These are phyloP conservation scores for Fusarium sp. DNA, from an alignment of 2,329 filamentous ascomycete species.

Conservation along the genomic window DNA sequence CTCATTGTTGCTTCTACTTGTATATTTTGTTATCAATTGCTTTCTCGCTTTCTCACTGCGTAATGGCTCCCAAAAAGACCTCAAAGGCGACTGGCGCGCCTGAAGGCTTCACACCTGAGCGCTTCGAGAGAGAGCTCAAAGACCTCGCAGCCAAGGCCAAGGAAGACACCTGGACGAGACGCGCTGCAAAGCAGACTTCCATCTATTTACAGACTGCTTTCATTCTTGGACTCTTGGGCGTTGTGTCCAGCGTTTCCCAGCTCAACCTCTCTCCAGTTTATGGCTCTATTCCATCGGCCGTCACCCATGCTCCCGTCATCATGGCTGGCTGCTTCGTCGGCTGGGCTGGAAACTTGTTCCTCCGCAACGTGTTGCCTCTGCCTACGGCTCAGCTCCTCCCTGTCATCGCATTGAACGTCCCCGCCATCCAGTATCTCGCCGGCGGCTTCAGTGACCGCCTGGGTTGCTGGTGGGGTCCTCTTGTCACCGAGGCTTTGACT, in stretches of 20 bases:
- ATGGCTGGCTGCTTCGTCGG: slow-evolving; percentile 76
- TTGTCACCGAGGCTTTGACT: slow-evolving; percentile 79
- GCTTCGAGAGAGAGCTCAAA: slow-evolving; percentile 66
- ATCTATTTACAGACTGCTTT: slow-evolving; percentile 52
- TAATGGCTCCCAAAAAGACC: slow-evolving; percentile 42
- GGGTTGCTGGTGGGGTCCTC: slow-evolving; percentile 78
- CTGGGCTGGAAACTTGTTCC: slow-evolving; percentile 74
- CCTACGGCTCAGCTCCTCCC: slow-evolving; percentile 70
- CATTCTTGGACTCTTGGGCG: slow-evolving; percentile 57
- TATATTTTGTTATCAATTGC: slow-evolving; percentile 14
- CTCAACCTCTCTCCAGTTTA: slow-evolving; percentile 87
- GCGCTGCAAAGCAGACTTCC: slow-evolving; percentile 51
- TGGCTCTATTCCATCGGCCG: slow-evolving; percentile 81
- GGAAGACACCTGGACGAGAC: slow-evolving; percentile 48
- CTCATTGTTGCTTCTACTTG: slow-evolving; percentile 7
- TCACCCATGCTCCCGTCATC: slow-evolving; percentile 77
- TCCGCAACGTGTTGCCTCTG: slow-evolving; percentile 60
- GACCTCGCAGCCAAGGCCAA: slow-evolving; percentile 60
- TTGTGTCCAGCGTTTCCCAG: slow-evolving; percentile 78
- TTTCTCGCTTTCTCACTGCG: not conserved
- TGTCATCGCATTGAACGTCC: slow-evolving; percentile 80
- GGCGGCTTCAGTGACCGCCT: slow-evolving; percentile 74
- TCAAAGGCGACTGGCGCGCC: slow-evolving; percentile 39
- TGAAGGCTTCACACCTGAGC: slow-evolving; percentile 59
- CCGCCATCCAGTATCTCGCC: slow-evolving; percentile 78